Percentiles rank a stretch among this genome's conserved stretches.
phyloP scores from a whole-genome alignment of 441 rosid species.

The Manihot esculenta region DNA sequence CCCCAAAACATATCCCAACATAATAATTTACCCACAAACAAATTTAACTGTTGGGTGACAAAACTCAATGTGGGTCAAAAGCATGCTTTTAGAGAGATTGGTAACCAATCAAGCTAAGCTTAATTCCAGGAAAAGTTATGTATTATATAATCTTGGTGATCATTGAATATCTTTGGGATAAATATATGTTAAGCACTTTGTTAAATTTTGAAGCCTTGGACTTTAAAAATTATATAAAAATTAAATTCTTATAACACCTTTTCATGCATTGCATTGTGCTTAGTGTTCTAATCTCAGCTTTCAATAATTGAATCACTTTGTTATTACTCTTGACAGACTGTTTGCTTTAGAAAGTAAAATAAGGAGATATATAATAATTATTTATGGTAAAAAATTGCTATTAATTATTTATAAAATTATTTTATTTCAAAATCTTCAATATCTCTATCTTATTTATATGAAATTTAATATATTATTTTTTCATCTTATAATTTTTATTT shows the following conservation, averaged over 20 bases:
- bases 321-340: background rate
- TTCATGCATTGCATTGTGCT: conserved; percentile 31
- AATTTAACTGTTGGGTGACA: background rate
- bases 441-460: no score
- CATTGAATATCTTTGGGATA: background rate
- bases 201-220: background rate
- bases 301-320: conserved; percentile 20
- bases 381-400: no score
- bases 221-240: background rate
- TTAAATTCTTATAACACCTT: conserved; percentile 27
- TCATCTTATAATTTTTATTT: no score
- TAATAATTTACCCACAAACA: conserved; percentile 5
- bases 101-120: conserved; percentile 3
- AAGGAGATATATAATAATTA: no score
- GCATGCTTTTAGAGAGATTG: background rate
- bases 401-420: no score
- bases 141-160: background rate
- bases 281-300: conserved; percentile 1
- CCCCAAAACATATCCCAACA: conserved; percentile 6
- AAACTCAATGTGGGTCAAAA: background rate
- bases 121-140: conserved; percentile 20
- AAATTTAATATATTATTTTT: no score
- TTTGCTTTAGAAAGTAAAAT: no score
- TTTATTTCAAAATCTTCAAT: no score
- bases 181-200: conserved; percentile 4